Conservation (phyloP, 2,329 filamentous ascomycete genomes). For the Annulohypoxylon truncatum region DNA sequence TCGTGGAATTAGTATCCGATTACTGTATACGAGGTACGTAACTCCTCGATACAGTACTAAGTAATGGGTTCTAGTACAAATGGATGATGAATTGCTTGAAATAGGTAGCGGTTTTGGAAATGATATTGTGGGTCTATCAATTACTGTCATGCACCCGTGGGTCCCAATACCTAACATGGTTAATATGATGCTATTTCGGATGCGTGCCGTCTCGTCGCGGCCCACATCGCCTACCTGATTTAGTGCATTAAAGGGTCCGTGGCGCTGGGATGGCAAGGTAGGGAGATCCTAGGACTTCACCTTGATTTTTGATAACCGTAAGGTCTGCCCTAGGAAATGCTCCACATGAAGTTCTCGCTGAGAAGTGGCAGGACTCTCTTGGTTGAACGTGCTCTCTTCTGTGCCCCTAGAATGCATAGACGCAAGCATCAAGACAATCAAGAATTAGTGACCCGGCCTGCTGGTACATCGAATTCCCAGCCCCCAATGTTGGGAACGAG, state of each 20-base stretch:
- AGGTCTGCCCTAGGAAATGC: slow-evolving; percentile 6
- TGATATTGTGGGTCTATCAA: slow-evolving; percentile 36
- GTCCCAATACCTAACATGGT: slow-evolving; percentile 28
- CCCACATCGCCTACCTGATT: slow-evolving; percentile 30
- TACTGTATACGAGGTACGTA: neutral
- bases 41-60: neutral
- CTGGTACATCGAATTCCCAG: slow-evolving; percentile 26
- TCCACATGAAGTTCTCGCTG: slow-evolving; percentile 7
- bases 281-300: slow-evolving; percentile 13
- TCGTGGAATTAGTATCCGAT: neutral
- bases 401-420: slow-evolving; percentile 3
- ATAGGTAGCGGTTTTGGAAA: slow-evolving; percentile 22
- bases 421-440: neutral
- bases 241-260: slow-evolving; percentile 21
- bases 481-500: slow-evolving; percentile 6
- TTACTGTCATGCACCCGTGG: slow-evolving; percentile 32
- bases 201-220: slow-evolving; percentile 32
- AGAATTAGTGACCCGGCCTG: slow-evolving; percentile 15
- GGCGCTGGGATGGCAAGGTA: slow-evolving; percentile 34
- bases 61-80: slow-evolving; percentile 7
- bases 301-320: slow-evolving; percentile 4
- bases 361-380: neutral
- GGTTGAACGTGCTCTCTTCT: neutral
- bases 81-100: slow-evolving; percentile 12
- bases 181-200: slow-evolving; percentile 40